Base-by-base conservation (phyloP, 2,329 filamentous ascomycete species). In the Gaeumannomyces tritici region DNA sequence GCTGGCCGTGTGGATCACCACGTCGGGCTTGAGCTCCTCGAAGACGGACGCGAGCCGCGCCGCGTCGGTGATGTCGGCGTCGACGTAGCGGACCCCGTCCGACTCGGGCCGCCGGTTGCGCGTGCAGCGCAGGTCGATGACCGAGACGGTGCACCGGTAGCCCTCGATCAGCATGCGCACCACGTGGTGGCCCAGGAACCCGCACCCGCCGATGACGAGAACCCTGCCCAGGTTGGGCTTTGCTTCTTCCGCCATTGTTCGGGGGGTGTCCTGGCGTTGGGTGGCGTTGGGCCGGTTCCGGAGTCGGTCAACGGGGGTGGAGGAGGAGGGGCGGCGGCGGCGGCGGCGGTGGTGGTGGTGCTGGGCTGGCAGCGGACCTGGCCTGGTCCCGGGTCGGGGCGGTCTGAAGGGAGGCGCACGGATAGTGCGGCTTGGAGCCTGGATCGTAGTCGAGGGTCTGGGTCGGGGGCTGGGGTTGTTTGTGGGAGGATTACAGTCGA, bases 1-100 rank as follows among this genome's bases (percentile, higher is more conserved):
- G 42, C 88, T 90, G 26, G 93, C 95, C 2, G 93, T 96, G 76
- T 99, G 93, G 70, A 98, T 88, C 61, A 99, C 91, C 18, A 96
- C 84, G 71, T 92, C 87, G 26, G 93, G 93, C 69, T 83, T 83
- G 62, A 87, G 80, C 66, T 85, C 79, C 35, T 80, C 74, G 69
- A 98, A 86, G 57, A 91, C 76, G 51, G 80, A 77, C 55, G 83
- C 73, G 66, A 95, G 80, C 65, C 80, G 80, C 62, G 80, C 78
- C 24, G 77, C 71, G 65, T 89, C 85, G 62, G 89, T 92, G 72
- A 95, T 91, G 75, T 93, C 89, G 72, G 86, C 89, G 68, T 91
- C 86, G 73, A 85, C 82, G 77, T 95, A 95, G 61, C 79, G 75
- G 60, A 88, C 83, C 57, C 81, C 80, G 61, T 80, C 78, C 59